A percentile compares a stretch with the other conserved stretches of the same genome.
Conservation (phyloP, 768 basidiomycete species). For the Lactifluus echinatus region DNA sequence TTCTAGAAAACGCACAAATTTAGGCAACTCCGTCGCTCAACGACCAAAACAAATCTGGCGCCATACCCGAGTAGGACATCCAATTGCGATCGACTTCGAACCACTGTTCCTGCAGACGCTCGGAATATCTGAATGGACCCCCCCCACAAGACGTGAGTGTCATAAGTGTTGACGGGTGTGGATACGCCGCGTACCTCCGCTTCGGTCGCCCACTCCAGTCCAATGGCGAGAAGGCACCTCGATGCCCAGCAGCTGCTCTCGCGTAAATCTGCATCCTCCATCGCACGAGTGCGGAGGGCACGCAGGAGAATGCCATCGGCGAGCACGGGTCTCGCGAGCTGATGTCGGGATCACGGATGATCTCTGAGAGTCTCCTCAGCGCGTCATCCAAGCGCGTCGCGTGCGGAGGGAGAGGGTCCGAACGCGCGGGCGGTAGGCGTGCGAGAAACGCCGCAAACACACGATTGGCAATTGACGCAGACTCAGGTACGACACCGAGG, state of each 20-base stretch:
- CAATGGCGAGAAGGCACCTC: slow-evolving; percentile 17
- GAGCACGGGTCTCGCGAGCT: slow-evolving; percentile 2
- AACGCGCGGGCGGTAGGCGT: slow-evolving; percentile 10
- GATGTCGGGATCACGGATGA: slow-evolving; percentile 7
- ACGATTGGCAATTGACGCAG: slow-evolving; percentile 22
- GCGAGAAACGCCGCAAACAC: slow-evolving; percentile 22
- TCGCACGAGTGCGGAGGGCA: not conserved
- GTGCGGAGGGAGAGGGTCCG: not conserved
- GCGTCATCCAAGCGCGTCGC: not conserved
- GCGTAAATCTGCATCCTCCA: not conserved
- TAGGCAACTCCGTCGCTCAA: no score
- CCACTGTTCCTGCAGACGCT: slow-evolving; percentile 19
- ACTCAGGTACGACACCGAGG: slow-evolving; percentile 18
- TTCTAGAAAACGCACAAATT: no score
- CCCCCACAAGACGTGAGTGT: not conserved
- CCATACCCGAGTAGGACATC: slow-evolving; percentile 15
- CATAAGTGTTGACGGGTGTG: no score
- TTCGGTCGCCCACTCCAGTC: slow-evolving; percentile 13
- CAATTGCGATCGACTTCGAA: slow-evolving; percentile 17
- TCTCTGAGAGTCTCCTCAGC: slow-evolving; percentile 6
- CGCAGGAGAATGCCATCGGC: slow-evolving; percentile 19
- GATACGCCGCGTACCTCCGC: slow-evolving; percentile 17
- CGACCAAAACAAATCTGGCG: no score
- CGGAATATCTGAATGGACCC: slow-evolving; percentile 13
- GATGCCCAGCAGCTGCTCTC: slow-evolving; percentile 9